Conservation (phyloP, 2,329 filamentous ascomycete genomes). For the Talaromyces albobiverticillius region DNA sequence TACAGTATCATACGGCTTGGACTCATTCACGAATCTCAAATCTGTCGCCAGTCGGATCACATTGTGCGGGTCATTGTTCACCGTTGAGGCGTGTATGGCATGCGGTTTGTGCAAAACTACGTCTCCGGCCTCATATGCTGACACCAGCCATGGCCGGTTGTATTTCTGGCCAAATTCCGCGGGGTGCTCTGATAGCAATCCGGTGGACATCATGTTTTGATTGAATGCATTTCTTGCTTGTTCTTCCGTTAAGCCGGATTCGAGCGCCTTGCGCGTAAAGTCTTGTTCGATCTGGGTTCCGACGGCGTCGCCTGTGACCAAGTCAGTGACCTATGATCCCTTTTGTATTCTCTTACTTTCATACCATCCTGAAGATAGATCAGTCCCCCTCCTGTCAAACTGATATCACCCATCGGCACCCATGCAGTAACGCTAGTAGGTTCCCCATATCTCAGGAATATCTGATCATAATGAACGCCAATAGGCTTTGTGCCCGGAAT, state of each 20-base stretch:
- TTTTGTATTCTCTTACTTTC: neutral
- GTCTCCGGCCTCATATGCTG: constrained; percentile 54
- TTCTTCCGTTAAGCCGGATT: constrained; percentile 50
- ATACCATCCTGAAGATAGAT: constrained; percentile 55
- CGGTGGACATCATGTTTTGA: constrained; percentile 57
- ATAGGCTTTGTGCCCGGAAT: constrained; percentile 57
- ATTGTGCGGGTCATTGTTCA: constrained; percentile 53
- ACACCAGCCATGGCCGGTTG: constrained; percentile 50
- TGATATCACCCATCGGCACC: constrained; percentile 56
- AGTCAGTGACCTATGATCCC: too few relatives aligned
- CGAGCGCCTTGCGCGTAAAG: constrained; percentile 42
- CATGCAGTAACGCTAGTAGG: constrained; percentile 56
- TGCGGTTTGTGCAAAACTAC: constrained; percentile 44
- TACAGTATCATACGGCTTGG: constrained; percentile 50
- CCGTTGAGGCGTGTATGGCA: constrained; percentile 52
- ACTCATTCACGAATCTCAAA: constrained; percentile 54
- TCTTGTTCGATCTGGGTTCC: constrained; percentile 50
- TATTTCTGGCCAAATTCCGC: constrained; percentile 43
- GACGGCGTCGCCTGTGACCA: constrained; percentile 37
- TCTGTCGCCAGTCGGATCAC: constrained; percentile 57
- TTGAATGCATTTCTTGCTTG: constrained; percentile 55
- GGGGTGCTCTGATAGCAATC: constrained; percentile 52
- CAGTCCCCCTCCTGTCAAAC: constrained; percentile 55
- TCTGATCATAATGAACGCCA: constrained; percentile 61
- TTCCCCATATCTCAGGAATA: constrained; percentile 55